Evolutionary conservation across 23 red algal species (phyloP), one percentile per base, ranked within the genome.

Genomic region (Chondrus crispus): DNA sequence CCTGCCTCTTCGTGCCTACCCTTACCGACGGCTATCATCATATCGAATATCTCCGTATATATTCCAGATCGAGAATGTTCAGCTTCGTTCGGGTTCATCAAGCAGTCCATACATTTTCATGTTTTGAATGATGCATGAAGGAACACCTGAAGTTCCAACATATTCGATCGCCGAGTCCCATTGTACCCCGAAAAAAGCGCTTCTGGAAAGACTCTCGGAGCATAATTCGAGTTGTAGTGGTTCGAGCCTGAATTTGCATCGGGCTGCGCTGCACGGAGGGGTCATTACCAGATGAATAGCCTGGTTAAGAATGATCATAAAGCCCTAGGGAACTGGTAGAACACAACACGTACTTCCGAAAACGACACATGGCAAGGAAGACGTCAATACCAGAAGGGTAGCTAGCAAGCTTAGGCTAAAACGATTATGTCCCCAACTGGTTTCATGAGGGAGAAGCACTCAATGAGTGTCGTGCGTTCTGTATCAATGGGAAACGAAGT

Each of bases 111-210:
- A 68, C 11, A 37, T 9, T 7, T 58, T 3, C 58, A 13, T 9
- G 13, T 84, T 3, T 37, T 22, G 54, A 62, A 84, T 6, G 11
- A 84, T 42, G 49, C 51, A 72, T 85, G 62, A 2, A 69, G 35
- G 58, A 85, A 85, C 5, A 85, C 82, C 22, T 85, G 82, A 57
- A 85, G 48, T 44, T 85, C 40, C 19, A 85, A 36, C 38, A 85
- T 30, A 2, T 33, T 10, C 46, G 82, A 85, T 2, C 82, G 55
- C 3, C 19, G 22, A 8, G 82, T 69, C 29, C 82, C 82, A 72
- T 85, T 72, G 26, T 85, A 49, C 14, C 82, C 41, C 71, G 24
- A 36, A 51, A 85, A 85, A 85, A 85, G 1, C 82, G 3, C 52
- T 51, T 71, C 62, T 51, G 54, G 3, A 85, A 20, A 26, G 82